Conservation (phyloP, 108 stramenopile genomes). For the Asterionellopsis glacialis region DNA sequence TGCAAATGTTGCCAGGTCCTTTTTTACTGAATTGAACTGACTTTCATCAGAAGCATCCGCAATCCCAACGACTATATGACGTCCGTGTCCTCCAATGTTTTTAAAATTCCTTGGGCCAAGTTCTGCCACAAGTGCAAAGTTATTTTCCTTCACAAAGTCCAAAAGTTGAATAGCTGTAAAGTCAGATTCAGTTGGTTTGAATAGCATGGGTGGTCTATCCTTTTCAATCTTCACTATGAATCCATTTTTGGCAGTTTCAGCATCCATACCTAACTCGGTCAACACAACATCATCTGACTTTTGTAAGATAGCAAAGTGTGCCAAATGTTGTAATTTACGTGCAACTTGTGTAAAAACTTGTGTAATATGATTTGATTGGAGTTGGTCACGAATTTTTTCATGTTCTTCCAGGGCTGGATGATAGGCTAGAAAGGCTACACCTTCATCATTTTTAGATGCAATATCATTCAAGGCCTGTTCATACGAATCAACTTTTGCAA, state of each 20-base stretch:
- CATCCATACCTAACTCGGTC: conserved; percentile 19
- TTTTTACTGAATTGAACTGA: conserved; percentile 31
- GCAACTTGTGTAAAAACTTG: conserved; percentile 71
- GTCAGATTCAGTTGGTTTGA: conserved; percentile 1
- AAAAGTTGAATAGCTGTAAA: conserved; percentile 15
- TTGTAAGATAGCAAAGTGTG: conserved; percentile 34
- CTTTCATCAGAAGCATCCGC: conserved; percentile 38
- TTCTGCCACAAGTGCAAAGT: conserved; percentile 51
- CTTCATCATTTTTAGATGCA: conserved; percentile 24
- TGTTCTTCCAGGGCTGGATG: conserved; percentile 24
- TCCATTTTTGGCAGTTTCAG: conserved; percentile 7
- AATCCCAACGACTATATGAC: conserved; percentile 64
- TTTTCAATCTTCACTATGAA: conserved; percentile 51
- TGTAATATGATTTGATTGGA: conserved; percentile 41
- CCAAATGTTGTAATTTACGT: conserved; percentile 54
- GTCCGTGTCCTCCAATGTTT: conserved; percentile 56
- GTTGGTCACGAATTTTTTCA: conserved; percentile 19
- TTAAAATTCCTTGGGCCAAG: conserved; percentile 69
- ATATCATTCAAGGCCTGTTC: conserved; percentile 47
- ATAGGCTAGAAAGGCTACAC: conserved; percentile 3
- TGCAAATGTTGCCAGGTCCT: conserved; percentile 51
- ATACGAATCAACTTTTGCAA: conserved; percentile 37
- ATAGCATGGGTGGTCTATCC: conserved; percentile 27
- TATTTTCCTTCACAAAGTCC: conserved; percentile 55
- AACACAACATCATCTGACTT: background rate